phyloP scores from a whole-genome alignment of 108 stramenopile species.

The Pseudonitzschia pungens region DNA sequence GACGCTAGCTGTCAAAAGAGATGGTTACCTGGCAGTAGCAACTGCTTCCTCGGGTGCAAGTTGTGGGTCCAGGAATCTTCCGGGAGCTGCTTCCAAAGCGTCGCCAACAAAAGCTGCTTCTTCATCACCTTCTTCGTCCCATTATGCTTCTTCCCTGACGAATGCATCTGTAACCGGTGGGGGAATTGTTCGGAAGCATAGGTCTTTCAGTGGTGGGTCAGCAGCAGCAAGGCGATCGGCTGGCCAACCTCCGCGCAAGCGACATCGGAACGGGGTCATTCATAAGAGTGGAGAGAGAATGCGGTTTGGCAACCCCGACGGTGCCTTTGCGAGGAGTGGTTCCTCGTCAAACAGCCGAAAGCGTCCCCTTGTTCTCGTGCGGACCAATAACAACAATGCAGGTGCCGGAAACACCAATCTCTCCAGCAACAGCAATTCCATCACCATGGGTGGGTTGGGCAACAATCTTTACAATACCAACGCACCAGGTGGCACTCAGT shows the following conservation, averaged over 20 bases:
- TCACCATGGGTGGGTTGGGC: background rate
- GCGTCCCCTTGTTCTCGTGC: slow-evolving; percentile 33
- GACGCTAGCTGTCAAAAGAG: background rate
- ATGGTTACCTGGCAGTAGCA: slow-evolving; percentile 5
- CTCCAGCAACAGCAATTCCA: background rate
- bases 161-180: background rate
- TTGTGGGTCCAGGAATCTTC: no score
- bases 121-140: background rate
- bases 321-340: slow-evolving; percentile 10
- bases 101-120: background rate
- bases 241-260: slow-evolving; percentile 27
- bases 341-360: slow-evolving; percentile 20
- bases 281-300: slow-evolving; percentile 16
- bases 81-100: background rate
- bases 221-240: slow-evolving; percentile 1
- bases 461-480: background rate
- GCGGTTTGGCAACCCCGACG: slow-evolving; percentile 18
- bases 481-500: background rate
- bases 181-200: background rate
- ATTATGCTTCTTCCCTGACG: background rate
- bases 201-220: background rate
- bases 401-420: background rate
- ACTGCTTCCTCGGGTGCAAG: background rate
- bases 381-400: slow-evolving; percentile 16
- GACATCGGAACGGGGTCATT: slow-evolving; percentile 30